Evolutionary conservation across 257 asterid species (phyloP).

Genomic region (Buddleja alternifolia): DNA sequence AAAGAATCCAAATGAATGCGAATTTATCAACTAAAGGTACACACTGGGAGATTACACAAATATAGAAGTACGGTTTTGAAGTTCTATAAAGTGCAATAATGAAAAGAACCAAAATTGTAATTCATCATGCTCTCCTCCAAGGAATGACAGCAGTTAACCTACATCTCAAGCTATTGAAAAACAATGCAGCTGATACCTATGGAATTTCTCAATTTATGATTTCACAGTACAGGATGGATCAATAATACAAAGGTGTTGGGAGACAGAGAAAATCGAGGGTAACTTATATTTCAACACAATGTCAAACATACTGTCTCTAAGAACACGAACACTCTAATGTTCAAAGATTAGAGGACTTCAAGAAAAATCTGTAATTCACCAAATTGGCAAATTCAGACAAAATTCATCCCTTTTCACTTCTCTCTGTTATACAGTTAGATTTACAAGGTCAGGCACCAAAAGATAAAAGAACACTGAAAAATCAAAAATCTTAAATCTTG

Average conservation of each 20-base stretch:
- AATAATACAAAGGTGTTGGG: neutral
- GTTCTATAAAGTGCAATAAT: neutral
- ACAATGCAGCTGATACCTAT: neutral
- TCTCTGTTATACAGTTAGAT: constrained; percentile 18
- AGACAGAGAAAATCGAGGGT: neutral
- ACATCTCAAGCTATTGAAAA: neutral
- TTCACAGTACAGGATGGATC: neutral
- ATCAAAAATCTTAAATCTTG: constrained; percentile 4
- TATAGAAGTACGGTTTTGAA: neutral
- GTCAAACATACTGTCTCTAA: neutral
- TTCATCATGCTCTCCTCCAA: neutral
- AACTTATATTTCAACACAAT: neutral
- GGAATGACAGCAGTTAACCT: neutral
- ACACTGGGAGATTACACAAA: neutral
- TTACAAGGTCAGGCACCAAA: constrained; percentile 16
- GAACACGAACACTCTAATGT: constrained; percentile 5
- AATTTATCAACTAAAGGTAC: neutral
- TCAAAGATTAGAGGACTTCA: neutral
- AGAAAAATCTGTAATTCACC: neutral
- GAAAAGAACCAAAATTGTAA: neutral
- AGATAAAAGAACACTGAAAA: neutral
- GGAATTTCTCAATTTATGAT: neutral
- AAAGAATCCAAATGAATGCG: neutral
- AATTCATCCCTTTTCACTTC: neutral
- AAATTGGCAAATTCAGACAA: neutral